Evolutionary conservation across 306 rosid species (phyloP).

Genomic region (Quercus engelmannii): DNA sequence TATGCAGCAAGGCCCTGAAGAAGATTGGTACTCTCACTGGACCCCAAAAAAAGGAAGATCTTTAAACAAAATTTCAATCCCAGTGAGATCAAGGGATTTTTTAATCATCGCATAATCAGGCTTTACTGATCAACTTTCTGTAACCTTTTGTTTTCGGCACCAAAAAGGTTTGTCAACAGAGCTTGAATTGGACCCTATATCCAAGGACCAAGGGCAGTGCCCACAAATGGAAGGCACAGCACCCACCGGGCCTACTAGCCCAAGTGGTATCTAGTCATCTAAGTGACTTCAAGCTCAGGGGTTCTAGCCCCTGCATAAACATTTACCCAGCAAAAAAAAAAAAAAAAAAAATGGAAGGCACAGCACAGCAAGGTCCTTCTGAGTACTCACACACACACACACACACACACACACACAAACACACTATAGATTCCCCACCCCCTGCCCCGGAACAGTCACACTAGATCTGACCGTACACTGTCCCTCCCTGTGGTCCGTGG

Average conservation of each 20-base stretch:
- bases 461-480: slow-evolving; percentile 40
- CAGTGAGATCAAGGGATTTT: background rate
- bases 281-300: no score
- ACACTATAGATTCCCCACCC: slow-evolving; percentile 3
- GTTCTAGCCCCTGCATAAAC: no score
- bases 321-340: no score
- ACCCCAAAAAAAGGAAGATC: background rate
- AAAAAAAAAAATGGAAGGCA: background rate
- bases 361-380: background rate
- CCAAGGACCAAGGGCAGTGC: background rate
- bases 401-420: background rate
- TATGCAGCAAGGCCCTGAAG: no score
- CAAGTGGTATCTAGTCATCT: no score
- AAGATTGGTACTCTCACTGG: background rate
- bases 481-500: background rate
- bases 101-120: background rate
- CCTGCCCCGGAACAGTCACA: background rate
- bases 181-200: background rate
- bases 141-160: background rate
- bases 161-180: background rate
- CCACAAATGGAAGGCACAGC: background rate
- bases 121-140: background rate
- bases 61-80: background rate
- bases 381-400: background rate
- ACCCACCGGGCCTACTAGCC: no score